Evolutionary conservation across 2,329 filamentous ascomycete genomes (phyloP), one percentile per base, ranked within the genome.

Genomic region (Xylaria arbuscula): DNA sequence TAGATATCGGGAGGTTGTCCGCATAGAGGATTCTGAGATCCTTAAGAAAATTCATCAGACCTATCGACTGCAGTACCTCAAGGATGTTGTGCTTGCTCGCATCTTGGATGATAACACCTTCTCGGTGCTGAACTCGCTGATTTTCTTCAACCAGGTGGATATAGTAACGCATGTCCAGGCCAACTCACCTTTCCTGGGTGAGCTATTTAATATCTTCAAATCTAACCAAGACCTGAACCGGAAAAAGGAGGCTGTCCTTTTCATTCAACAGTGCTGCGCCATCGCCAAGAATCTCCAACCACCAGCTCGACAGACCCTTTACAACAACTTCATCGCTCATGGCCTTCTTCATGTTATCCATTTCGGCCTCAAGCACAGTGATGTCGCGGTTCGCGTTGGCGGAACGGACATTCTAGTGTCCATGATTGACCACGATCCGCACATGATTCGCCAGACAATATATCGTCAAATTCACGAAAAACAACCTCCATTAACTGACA

Each of bases 71-170:
- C 94, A 97, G 77, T 99, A 99, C 78, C 86, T 99, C 63, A 99
- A 98, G 80, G 96, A 99, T 76, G 96, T 99, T n/a, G 95, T 98
- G 0, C 87, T 99, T 51, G 96, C 96, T 36, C 90, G 96, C 70
- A 98, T 99, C 71, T 86, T 99, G 69, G 96, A 99, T 81, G 96
- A 99, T 79, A 95, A 95, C 58, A 99, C 96, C 22, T 99, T 98
- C 80, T 97, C 93, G 28, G 94, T 98, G 32, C 89, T 99, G 72
- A 99, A 98, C 81, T 97, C 94, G 59, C 87, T 98, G 74, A 99
- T 99, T 73, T 99, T 98, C 83, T 99, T 97, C 86, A 96, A 98
- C 82, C 96, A 99, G 82, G 94, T 98, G 75, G 96, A 98, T 77
- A 98, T 99, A 77, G 92, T 99, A 58, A 93, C 95, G 77, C 93